phyloP scores from a whole-genome alignment of 1,139 yeast genomes.

The Suhomyces wounanorum region DNA sequence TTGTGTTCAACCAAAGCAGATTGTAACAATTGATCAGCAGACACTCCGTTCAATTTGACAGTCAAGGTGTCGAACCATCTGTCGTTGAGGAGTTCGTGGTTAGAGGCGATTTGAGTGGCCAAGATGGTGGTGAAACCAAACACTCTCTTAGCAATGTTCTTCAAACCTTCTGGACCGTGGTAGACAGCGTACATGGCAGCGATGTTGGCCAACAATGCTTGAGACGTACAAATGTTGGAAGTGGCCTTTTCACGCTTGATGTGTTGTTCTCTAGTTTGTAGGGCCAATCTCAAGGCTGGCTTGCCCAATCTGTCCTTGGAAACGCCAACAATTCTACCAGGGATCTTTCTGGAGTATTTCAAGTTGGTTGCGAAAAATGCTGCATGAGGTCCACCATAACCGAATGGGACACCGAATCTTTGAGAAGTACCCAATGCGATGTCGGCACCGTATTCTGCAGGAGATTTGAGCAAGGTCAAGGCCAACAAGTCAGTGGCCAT shows the following conservation, averaged over 20 bases:
- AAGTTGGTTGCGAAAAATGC: conserved; percentile 89
- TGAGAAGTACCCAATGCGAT: conserved; percentile 91
- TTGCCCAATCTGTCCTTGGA: conserved; percentile 90
- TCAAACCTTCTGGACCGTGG: conserved; percentile 93
- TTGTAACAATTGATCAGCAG: conserved; percentile 57
- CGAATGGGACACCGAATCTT: conserved; percentile 96
- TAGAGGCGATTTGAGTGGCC: conserved; percentile 55
- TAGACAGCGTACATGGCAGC: conserved; percentile 95
- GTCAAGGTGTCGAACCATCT: conserved; percentile 90
- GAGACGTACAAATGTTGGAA: conserved; percentile 96
- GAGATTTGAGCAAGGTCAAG: conserved; percentile 80
- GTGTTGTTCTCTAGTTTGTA: conserved; percentile 98
- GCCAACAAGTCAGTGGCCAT: conserved; percentile 92
- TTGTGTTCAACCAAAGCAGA: conserved; percentile 62
- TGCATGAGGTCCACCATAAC: conserved; percentile 99
- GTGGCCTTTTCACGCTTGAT: conserved; percentile 97
- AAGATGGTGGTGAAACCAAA: conserved; percentile 73
- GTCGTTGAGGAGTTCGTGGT: conserved; percentile 56
- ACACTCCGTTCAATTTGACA: conserved; percentile 50
- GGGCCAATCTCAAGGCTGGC: conserved; percentile 84
- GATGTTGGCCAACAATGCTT: conserved; percentile 92
- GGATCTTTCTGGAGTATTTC: conserved; percentile 84
- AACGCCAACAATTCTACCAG: conserved; percentile 93
- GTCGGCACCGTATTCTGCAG: conserved; percentile 86
- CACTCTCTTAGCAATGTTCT: conserved; percentile 74